Evolutionary conservation across 257 asterid species (phyloP).

Genomic region (Linaria vulgaris): DNA sequence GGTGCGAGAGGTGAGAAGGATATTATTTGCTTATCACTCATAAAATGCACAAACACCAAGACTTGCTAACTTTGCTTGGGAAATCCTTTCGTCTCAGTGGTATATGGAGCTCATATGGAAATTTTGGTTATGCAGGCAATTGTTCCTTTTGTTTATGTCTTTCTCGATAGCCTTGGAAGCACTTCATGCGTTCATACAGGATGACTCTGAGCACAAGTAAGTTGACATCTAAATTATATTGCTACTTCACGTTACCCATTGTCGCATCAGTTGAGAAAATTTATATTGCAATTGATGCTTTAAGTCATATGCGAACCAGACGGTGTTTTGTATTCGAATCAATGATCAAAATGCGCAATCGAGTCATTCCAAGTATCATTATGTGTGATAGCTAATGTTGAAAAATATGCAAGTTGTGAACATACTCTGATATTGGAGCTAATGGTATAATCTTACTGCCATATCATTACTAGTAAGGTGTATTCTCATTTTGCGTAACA

Average conservation of each 20-base stretch:
- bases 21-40: too few relatives aligned
- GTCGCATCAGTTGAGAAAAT: background rate
- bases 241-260: background rate
- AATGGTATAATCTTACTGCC: background rate
- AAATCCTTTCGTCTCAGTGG: background rate
- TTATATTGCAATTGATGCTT: background rate
- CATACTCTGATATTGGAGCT: background rate
- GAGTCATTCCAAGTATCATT: conserved; percentile 5
- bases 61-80: too few relatives aligned
- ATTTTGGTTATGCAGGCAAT: conserved; percentile 77
- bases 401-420: too few relatives aligned
- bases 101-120: conserved; percentile 30
- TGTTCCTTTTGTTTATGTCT: conserved; percentile 92
- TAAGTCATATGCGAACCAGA: too few relatives aligned
- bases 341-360: conserved; percentile 7
- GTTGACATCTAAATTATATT: conserved; percentile 30
- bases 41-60: too few relatives aligned
- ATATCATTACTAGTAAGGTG: background rate
- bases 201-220: conserved; percentile 98
- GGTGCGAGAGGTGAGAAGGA: too few relatives aligned
- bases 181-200: conserved; percentile 93
- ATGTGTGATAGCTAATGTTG: too few relatives aligned
- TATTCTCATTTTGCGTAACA: background rate
- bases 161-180: conserved; percentile 98
- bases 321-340: conserved; percentile 8